Evolutionary conservation across 139 green algal species (phyloP).

Genomic region (Volvox reticuliferus): DNA sequence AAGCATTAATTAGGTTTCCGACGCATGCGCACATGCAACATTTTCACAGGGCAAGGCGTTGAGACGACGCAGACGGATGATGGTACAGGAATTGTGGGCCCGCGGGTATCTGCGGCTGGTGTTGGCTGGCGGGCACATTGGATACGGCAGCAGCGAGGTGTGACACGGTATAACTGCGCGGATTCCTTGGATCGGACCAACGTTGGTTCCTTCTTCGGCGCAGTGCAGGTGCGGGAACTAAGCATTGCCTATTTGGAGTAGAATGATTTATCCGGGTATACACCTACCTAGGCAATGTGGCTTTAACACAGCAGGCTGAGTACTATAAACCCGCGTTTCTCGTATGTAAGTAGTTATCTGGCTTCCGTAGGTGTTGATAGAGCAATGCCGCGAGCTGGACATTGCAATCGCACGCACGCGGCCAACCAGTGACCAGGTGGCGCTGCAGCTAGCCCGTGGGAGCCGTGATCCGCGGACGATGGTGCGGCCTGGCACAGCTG

Average conservation of each 20-base stretch:
- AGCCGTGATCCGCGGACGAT: conserved; percentile 13
- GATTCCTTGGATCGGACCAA: conserved; percentile 99
- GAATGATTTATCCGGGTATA: too few species aligned
- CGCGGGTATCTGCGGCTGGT: conserved; percentile 42
- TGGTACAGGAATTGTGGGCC: conserved; percentile 27
- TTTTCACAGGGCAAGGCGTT: too few species aligned
- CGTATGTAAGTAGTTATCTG: too few species aligned
- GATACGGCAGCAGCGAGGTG: conserved; percentile 65
- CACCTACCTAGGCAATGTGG: too few species aligned
- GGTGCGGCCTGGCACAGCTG: conserved; percentile 35
- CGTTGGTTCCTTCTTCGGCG: conserved; percentile 93
- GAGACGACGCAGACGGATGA: background rate
- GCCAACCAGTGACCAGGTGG: conserved; percentile 16
- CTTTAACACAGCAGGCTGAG: too few species aligned
- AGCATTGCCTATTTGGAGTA: too few species aligned
- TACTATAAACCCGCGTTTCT: too few species aligned
- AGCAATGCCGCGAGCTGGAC: conserved; percentile 79
- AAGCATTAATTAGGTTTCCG: too few species aligned
- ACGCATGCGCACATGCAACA: too few species aligned
- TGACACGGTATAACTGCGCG: conserved; percentile 94
- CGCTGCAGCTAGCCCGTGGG: conserved; percentile 39
- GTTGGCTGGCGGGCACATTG: conserved; percentile 69
- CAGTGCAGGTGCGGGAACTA: conserved; percentile 76
- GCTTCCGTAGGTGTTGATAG: conserved; percentile 67
- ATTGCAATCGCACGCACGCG: conserved; percentile 64